Conservation (phyloP, 805 yeast species). For the Wickerhamomyces bovis region DNA sequence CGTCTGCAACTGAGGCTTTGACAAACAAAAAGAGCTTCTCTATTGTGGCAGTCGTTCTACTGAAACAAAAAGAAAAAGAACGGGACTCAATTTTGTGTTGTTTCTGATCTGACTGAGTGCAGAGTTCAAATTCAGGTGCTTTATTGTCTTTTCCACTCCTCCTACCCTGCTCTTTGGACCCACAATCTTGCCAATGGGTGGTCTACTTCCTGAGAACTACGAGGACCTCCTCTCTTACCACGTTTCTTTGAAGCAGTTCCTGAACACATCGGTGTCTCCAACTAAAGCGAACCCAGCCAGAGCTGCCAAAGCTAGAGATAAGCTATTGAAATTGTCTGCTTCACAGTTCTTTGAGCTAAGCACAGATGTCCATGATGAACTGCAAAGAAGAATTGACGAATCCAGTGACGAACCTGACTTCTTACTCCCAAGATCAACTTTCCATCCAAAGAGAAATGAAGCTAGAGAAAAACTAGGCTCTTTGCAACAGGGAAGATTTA, state of each 20-base stretch:
- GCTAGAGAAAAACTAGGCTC: constrained; percentile 89
- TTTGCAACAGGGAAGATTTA: constrained; percentile 74
- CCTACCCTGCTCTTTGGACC: not conserved
- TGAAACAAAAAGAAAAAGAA: too few relatives aligned
- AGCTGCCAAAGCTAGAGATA: constrained; percentile 79
- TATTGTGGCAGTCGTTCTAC: too few relatives aligned
- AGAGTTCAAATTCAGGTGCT: too few relatives aligned
- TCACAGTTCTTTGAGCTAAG: constrained; percentile 85
- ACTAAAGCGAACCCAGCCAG: constrained; percentile 33
- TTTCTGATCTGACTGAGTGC: too few relatives aligned
- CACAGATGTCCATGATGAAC: constrained; percentile 92
- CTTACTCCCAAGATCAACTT: constrained; percentile 61
- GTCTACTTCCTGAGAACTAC: constrained; percentile 5
- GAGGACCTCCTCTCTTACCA: constrained; percentile 18
- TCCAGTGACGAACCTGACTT: constrained; percentile 53
- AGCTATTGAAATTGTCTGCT: constrained; percentile 70
- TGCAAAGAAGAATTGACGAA: constrained; percentile 69
- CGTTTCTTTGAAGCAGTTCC: constrained; percentile 19
- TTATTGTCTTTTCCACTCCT: too few relatives aligned
- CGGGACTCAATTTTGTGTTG: too few relatives aligned
- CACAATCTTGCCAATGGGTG: not conserved
- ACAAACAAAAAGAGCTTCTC: too few relatives aligned
- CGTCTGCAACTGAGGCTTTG: too few relatives aligned
- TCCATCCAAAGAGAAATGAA: constrained; percentile 92
- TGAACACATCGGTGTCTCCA: constrained; percentile 18